Percentiles rank a stretch among this genome's conserved stretches.
Evolutionary conservation across 2,329 filamentous ascomycete genomes (phyloP).

Genomic region (Exophiala mesophila): DNA sequence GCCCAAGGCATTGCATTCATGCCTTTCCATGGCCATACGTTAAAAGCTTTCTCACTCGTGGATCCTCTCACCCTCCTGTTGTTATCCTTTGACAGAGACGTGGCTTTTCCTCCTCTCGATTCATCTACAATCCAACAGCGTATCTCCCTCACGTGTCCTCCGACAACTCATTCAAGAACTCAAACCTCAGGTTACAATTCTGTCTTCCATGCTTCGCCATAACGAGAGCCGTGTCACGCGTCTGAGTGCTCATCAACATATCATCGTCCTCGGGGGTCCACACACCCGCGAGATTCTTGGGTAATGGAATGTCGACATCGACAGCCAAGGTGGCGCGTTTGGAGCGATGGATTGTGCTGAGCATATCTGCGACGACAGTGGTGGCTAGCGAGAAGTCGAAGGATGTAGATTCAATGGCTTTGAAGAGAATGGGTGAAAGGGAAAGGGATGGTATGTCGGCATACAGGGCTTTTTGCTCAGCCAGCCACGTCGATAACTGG

Average conservation of each 20-base stretch:
- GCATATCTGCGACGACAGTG: conserved; percentile 10
- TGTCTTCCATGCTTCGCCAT: conserved; percentile 43
- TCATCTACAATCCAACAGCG: too few species aligned
- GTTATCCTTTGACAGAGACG: background rate
- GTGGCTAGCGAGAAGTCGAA: conserved; percentile 15
- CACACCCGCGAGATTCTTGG: conserved; percentile 39
- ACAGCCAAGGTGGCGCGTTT: conserved; percentile 34
- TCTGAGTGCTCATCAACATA: conserved; percentile 32
- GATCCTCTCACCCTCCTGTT: too few species aligned
- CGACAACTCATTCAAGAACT: conserved; percentile 2
- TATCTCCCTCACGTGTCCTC: too few species aligned
- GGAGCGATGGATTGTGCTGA: conserved; percentile 23
- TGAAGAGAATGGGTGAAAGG: conserved; percentile 11
- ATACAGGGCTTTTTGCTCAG: conserved; percentile 6
- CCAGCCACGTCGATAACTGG: conserved; percentile 4
- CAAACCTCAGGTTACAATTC: conserved; percentile 10
- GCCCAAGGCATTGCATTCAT: too few species aligned
- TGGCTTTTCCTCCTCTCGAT: too few species aligned
- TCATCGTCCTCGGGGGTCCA: conserved; percentile 46
- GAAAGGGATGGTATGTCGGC: background rate
- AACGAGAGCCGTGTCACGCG: conserved; percentile 32
- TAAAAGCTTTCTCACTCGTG: too few species aligned
- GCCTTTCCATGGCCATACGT: too few species aligned
- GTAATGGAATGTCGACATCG: conserved; percentile 36
- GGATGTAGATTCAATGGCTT: conserved; percentile 14